Conservation (phyloP, 2,329 filamentous ascomycete species). For the Xylaria sp. region DNA sequence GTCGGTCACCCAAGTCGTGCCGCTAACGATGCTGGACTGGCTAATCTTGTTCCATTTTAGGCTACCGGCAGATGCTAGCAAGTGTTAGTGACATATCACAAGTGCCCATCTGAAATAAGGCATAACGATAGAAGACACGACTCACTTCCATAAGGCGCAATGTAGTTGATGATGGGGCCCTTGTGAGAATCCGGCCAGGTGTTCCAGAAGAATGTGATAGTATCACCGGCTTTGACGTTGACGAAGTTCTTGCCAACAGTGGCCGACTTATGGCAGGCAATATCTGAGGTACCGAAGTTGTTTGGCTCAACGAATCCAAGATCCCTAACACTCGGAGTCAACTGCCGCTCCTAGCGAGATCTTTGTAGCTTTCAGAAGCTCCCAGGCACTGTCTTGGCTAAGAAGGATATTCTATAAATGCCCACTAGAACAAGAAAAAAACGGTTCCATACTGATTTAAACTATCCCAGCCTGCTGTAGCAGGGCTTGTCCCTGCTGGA, state of each 20-base stretch:
- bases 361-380: neutral
- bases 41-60: constrained; percentile 68
- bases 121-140: constrained; percentile 48
- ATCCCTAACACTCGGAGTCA: constrained; percentile 39
- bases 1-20: constrained; percentile 63
- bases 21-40: constrained; percentile 59
- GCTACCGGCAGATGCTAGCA: constrained; percentile 56
- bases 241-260: constrained; percentile 54
- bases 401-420: too few species aligned
- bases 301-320: constrained; percentile 59
- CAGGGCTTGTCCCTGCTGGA: constrained; percentile 25
- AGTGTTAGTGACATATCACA: constrained; percentile 51
- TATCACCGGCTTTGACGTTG: constrained; percentile 50
- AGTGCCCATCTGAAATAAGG: constrained; percentile 56
- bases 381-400: neutral
- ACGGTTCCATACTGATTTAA: neutral
- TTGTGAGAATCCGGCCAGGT: constrained; percentile 54
- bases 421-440: too few species aligned
- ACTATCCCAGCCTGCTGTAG: neutral
- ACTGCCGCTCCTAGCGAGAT: too few species aligned
- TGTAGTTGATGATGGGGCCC: constrained; percentile 51
- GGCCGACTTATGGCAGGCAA: constrained; percentile 59
- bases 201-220: constrained; percentile 54
- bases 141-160: constrained; percentile 50
- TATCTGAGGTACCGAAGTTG: constrained; percentile 52